A percentile compares a stretch with the other conserved stretches of the same genome.
Evolutionary conservation across 345 rosid genomes (phyloP).

Genomic region (Balakata baccata): DNA sequence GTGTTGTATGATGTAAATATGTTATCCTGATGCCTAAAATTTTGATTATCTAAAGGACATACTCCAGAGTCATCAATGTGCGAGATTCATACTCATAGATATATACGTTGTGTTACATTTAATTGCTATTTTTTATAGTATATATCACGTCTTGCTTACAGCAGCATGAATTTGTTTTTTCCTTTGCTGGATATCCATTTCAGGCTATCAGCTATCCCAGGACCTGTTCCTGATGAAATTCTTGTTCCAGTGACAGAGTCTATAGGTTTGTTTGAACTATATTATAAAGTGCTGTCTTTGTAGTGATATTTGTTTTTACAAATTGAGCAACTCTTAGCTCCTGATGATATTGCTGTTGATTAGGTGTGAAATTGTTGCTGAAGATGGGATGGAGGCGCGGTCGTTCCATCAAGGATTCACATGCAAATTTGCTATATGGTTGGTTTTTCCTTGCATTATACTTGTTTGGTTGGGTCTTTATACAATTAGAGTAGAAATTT

Average conservation of each 20-base stretch:
- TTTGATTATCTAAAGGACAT: neutral
- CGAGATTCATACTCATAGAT: neutral
- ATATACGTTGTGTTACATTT: neutral
- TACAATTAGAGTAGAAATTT: neutral
- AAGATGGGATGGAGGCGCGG: conserved; percentile 98
- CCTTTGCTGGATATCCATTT: conserved; percentile 17
- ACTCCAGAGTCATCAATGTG: neutral
- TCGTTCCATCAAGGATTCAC: conserved; percentile 72
- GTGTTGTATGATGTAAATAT: neutral
- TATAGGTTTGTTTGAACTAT: conserved; percentile 59
- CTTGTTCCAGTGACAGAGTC: conserved; percentile 83
- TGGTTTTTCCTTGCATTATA: conserved; percentile 12
- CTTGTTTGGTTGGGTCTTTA: conserved; percentile 2
- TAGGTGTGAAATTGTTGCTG: conserved; percentile 78
- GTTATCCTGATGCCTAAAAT: neutral
- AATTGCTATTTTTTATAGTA: neutral
- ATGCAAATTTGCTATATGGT: conserved; percentile 55
- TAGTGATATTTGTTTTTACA: neutral
- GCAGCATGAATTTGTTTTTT: neutral
- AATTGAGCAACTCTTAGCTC: conserved; percentile 8
- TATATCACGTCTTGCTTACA: neutral
- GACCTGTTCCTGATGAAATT: conserved; percentile 86
- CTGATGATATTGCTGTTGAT: conserved; percentile 22
- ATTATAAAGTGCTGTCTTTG: conserved; percentile 5
- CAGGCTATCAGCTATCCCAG: conserved; percentile 96